A percentile compares a stretch with the other conserved stretches of the same genome.
These are phyloP conservation scores for Gaertneriomyces semiglobifer DNA, from an alignment of 192 early-diverging fungal genomes.

Conservation along the genomic window DNA sequence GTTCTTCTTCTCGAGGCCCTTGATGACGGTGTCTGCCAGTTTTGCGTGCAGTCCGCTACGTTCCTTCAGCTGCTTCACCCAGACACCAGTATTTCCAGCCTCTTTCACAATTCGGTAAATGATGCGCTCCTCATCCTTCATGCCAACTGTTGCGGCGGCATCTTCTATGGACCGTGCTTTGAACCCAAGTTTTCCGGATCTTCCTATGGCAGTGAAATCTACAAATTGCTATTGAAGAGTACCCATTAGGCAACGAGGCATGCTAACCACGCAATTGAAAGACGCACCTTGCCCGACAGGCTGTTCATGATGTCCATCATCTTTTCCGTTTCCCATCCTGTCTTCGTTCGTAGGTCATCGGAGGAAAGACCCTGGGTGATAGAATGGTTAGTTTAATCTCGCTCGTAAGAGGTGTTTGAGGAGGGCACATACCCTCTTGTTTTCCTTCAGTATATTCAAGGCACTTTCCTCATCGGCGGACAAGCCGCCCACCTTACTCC, in stretches of 20 bases:
- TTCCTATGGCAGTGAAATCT: constrained; percentile 39
- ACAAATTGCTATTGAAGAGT: constrained; percentile 31
- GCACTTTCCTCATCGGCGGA: too few relatives aligned
- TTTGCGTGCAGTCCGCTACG: constrained; percentile 73
- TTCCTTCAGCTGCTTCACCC: constrained; percentile 76
- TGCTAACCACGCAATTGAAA: too few relatives aligned
- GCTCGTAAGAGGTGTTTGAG: too few relatives aligned
- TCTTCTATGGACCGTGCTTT: constrained; percentile 42
- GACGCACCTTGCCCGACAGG: too few relatives aligned
- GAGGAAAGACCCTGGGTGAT: too few relatives aligned
- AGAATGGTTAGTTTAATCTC: too few relatives aligned
- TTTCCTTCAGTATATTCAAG: too few relatives aligned
- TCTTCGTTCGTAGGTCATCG: too few relatives aligned
- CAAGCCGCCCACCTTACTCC: background rate
- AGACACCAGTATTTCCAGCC: constrained; percentile 75
- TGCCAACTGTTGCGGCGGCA: constrained; percentile 43
- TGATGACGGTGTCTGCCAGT: constrained; percentile 73
- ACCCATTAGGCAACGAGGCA: too few relatives aligned
- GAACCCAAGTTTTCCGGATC: constrained; percentile 34
- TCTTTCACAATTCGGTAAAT: constrained; percentile 81
- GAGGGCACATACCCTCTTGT: too few relatives aligned
- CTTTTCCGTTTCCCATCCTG: too few relatives aligned
- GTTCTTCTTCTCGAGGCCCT: constrained; percentile 72
- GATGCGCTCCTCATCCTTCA: constrained; percentile 70
- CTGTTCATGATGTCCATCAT: too few relatives aligned